Conservation (phyloP, 192 early-diverging fungal species). For the Coemansia sp. region DNA sequence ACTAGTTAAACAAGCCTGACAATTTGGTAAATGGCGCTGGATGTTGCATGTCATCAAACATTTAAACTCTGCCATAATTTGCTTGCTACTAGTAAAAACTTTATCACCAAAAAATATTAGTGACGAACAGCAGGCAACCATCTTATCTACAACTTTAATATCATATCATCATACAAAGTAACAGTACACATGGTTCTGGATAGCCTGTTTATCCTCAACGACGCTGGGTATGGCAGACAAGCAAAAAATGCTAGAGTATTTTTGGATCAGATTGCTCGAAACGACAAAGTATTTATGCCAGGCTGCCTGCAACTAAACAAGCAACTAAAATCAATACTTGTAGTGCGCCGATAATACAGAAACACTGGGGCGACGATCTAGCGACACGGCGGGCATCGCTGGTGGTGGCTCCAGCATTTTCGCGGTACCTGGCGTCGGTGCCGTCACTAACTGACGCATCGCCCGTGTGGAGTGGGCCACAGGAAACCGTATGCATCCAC, state of each 20-base stretch:
- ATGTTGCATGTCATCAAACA: no score
- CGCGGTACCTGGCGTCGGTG: slow-evolving; percentile 55
- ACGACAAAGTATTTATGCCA: background rate
- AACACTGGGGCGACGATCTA: slow-evolving; percentile 74
- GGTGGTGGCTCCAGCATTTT: slow-evolving; percentile 62
- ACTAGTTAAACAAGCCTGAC: no score
- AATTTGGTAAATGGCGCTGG: no score
- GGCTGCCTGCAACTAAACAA: background rate
- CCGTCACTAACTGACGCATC: slow-evolving; percentile 33
- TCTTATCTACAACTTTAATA: no score
- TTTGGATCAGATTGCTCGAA: background rate
- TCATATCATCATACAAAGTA: no score
- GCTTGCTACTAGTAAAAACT: no score
- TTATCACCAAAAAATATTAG: no score
- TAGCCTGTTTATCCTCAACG: slow-evolving; percentile 69
- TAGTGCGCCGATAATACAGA: slow-evolving; percentile 84
- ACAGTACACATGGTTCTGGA: slow-evolving; percentile 60
- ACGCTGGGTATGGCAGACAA: slow-evolving; percentile 58
- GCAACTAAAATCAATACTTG: background rate
- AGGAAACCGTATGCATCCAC: slow-evolving; percentile 24
- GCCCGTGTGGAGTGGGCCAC: slow-evolving; percentile 32
- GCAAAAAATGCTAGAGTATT: no score
- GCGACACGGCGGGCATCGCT: slow-evolving; percentile 61
- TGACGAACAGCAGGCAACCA: no score
- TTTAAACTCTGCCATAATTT: background rate